These are phyloP conservation scores for Sophora flavescens DNA, from an alignment of 306 rosid genomes.

Conservation along the genomic window DNA sequence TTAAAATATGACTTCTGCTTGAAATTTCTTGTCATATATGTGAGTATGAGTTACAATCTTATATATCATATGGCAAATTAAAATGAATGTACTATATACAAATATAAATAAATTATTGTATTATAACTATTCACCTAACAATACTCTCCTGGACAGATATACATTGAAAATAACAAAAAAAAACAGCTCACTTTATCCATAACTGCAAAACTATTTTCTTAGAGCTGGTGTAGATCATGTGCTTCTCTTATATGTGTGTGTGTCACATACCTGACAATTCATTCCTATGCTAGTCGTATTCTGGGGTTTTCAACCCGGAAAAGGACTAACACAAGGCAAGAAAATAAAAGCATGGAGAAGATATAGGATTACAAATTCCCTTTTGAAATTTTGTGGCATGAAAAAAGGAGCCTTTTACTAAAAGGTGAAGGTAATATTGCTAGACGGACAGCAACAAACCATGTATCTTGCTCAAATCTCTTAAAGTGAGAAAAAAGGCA, in stretches of 20 bases:
- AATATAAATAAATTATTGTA: too few species aligned
- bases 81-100: too few species aligned
- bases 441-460: conserved; percentile 13
- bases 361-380: background rate
- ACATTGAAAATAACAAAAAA: too few species aligned
- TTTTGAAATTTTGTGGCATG: conserved; percentile 28
- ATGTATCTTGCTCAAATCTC: conserved; percentile 24
- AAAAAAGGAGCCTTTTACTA: conserved; percentile 15
- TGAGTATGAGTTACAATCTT: too few species aligned
- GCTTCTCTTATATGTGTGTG: background rate
- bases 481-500: conserved; percentile 26
- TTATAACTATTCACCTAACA: too few species aligned
- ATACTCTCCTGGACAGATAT: too few species aligned
- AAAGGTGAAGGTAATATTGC: conserved; percentile 37
- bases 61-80: too few species aligned
- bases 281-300: background rate
- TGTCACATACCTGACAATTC: background rate
- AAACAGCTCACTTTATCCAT: too few species aligned
- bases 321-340: conserved; percentile 3
- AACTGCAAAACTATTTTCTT: too few species aligned
- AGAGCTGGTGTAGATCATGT: background rate
- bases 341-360: conserved; percentile 12
- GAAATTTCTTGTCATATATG: too few species aligned
- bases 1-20: too few species aligned
- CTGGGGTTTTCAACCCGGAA: background rate